Conservation (phyloP, 2,329 filamentous ascomycete genomes). For the Xylaria sp. region DNA sequence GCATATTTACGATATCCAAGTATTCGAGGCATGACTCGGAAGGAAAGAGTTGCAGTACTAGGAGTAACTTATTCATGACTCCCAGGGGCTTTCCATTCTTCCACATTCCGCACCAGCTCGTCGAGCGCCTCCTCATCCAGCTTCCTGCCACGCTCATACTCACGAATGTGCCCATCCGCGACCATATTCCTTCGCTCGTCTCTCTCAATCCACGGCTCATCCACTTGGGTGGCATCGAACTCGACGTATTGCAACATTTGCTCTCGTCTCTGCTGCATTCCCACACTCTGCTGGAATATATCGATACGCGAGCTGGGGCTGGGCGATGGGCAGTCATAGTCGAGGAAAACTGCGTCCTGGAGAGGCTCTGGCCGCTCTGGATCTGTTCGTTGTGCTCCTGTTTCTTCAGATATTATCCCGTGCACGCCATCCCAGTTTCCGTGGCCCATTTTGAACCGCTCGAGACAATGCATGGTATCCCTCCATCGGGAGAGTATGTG, state of each 20-base stretch:
- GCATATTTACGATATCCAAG: too few relatives aligned
- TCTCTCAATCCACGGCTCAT: too few relatives aligned
- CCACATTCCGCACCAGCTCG: too few relatives aligned
- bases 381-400: not conserved
- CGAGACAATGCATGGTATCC: not conserved
- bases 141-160: too few relatives aligned
- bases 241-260: not conserved
- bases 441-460: slow-evolving; percentile 10
- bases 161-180: too few relatives aligned
- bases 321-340: slow-evolving; percentile 12
- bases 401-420: not conserved
- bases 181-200: too few relatives aligned
- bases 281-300: not conserved
- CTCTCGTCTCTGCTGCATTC: not conserved
- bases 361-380: not conserved
- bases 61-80: too few relatives aligned
- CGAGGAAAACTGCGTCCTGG: slow-evolving; percentile 1
- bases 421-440: not conserved
- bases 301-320: not conserved
- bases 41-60: too few relatives aligned
- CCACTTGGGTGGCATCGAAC: too few relatives aligned
- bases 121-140: too few relatives aligned
- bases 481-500: slow-evolving; percentile 6
- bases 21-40: too few relatives aligned
- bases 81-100: too few relatives aligned